These are phyloP conservation scores for Kurtzmaniella quercitrusa DNA, from an alignment of 1,139 yeast species.

Conservation along the genomic window DNA sequence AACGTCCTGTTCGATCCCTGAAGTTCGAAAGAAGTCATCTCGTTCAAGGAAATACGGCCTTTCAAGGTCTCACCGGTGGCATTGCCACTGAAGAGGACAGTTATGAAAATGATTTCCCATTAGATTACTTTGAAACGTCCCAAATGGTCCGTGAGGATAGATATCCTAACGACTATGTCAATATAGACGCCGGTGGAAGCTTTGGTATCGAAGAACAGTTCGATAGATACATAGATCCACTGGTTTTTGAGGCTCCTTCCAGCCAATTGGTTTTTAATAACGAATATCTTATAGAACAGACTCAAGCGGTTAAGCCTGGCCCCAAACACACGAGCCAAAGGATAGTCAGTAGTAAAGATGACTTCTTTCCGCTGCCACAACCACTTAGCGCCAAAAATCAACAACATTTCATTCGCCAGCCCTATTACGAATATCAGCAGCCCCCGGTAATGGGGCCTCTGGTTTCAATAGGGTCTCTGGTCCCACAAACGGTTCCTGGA, in stretches of 20 bases:
- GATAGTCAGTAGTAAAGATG: constrained; percentile 14
- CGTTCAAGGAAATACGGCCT: background rate
- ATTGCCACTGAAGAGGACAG: constrained; percentile 12
- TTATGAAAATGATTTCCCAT: constrained; percentile 62
- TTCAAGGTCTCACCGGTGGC: background rate
- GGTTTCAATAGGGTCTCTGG: constrained; percentile 7
- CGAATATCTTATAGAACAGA: constrained; percentile 46
- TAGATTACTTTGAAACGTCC: constrained; percentile 50
- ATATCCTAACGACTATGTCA: constrained; percentile 24
- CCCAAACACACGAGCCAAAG: constrained; percentile 6
- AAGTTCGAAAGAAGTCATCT: background rate
- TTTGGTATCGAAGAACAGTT: constrained; percentile 20
- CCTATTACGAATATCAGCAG: background rate
- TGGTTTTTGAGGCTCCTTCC: constrained; percentile 17
- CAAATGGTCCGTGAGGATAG: constrained; percentile 11
- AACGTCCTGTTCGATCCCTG: background rate
- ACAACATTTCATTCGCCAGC: constrained; percentile 4
- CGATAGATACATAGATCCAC: constrained; percentile 27
- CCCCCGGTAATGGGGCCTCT: constrained; percentile 4
- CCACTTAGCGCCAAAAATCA: constrained; percentile 9
- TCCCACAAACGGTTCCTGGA: background rate
- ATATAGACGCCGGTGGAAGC: constrained; percentile 7
- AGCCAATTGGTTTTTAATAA: constrained; percentile 37
- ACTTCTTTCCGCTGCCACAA: constrained; percentile 16
- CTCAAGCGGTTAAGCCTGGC: constrained; percentile 31